phyloP scores from a whole-genome alignment of 352 stramenopile genomes.

The Pseudoperonospora humuli region DNA sequence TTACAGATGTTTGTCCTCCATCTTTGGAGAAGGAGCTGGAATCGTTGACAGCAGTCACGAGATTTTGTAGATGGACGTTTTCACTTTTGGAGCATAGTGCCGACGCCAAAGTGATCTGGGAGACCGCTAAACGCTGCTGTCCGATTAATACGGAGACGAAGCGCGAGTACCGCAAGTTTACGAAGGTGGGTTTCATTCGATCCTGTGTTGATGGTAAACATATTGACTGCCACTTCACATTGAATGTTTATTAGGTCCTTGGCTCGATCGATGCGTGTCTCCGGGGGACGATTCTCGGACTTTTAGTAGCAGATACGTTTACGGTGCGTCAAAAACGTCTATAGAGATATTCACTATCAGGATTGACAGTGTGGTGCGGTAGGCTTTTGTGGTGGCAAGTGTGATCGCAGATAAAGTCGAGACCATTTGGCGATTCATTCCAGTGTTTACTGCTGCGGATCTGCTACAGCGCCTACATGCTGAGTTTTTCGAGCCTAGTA shows the following conservation, averaged over 20 bases:
- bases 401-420: constrained; percentile 58
- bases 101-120: constrained; percentile 84
- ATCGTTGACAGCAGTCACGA: constrained; percentile 66
- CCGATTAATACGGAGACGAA: constrained; percentile 82
- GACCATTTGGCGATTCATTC: constrained; percentile 73
- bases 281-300: constrained; percentile 70
- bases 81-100: constrained; percentile 75
- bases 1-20: constrained; percentile 47
- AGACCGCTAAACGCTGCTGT: constrained; percentile 79
- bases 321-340: constrained; percentile 30
- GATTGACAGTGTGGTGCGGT: constrained; percentile 7
- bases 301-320: constrained; percentile 80
- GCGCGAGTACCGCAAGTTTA: constrained; percentile 83
- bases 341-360: neutral
- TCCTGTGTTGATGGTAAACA: neutral
- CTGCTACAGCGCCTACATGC: constrained; percentile 65
- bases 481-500: constrained; percentile 67
- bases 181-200: constrained; percentile 40
- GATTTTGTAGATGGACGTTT: constrained; percentile 86
- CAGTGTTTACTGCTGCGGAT: constrained; percentile 73
- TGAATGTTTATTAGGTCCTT: constrained; percentile 37
- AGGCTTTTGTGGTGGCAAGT: constrained; percentile 81
- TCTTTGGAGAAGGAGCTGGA: constrained; percentile 78
- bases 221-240: neutral
- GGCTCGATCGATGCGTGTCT: constrained; percentile 80